A percentile compares a stretch with the other conserved stretches of the same genome.
These are phyloP conservation scores for Colletotrichum orbiculare DNA, from an alignment of 2,329 filamentous ascomycete genomes.

Conservation along the genomic window DNA sequence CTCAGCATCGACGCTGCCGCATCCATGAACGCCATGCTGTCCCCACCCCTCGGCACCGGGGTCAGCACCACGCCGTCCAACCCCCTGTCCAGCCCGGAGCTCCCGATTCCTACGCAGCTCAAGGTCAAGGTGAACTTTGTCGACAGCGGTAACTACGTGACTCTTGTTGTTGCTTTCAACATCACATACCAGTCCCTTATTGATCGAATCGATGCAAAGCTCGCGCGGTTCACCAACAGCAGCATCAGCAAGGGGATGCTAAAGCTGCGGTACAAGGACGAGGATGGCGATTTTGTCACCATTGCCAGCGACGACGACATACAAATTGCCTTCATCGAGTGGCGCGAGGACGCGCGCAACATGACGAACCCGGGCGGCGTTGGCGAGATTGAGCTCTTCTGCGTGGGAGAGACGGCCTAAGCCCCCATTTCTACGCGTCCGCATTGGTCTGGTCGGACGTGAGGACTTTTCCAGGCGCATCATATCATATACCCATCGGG, in stretches of 20 bases:
- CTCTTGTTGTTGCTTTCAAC: constrained; percentile 94
- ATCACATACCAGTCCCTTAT: constrained; percentile 94
- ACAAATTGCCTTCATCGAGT: constrained; percentile 93
- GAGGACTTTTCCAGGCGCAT: constrained; percentile 35
- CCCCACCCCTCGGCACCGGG: constrained; percentile 56
- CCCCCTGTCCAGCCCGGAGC: constrained; percentile 57
- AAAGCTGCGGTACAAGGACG: constrained; percentile 89
- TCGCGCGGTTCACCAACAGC: constrained; percentile 85
- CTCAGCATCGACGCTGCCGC: constrained; percentile 53
- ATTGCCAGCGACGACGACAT: constrained; percentile 98
- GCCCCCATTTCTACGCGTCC: constrained; percentile 35
- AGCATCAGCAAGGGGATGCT: constrained; percentile 86
- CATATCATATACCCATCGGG: constrained; percentile 37
- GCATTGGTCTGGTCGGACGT: constrained; percentile 27
- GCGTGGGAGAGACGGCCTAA: constrained; percentile 63
- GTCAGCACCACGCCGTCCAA: constrained; percentile 41
- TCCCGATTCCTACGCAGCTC: constrained; percentile 76
- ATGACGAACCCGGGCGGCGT: constrained; percentile 72
- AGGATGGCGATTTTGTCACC: constrained; percentile 91
- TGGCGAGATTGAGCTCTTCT: constrained; percentile 91
- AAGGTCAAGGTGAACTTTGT: constrained; percentile 93
- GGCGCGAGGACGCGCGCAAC: constrained; percentile 76
- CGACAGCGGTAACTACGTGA: constrained; percentile 86
- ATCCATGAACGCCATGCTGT: constrained; percentile 49
- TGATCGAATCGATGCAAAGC: constrained; percentile 95